Conservation (phyloP, 169 alveolate species). For the Cryptosporidium felis region DNA sequence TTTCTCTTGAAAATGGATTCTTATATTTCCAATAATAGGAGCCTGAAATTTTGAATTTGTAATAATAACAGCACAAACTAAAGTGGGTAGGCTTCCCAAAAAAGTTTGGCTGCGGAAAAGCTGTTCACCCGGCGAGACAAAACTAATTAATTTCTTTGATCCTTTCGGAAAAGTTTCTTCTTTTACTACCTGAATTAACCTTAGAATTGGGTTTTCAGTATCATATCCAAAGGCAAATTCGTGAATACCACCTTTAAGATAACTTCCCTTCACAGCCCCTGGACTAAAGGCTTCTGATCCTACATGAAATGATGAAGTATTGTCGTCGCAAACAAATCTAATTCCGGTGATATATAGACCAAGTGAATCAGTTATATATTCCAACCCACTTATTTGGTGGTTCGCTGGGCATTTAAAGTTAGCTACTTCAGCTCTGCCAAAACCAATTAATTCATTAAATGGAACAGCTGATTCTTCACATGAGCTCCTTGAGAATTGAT, state of each 20-base stretch:
- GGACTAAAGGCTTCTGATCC: conserved; percentile 29
- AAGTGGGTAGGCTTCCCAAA: conserved; percentile 36
- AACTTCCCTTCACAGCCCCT: not conserved
- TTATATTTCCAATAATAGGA: conserved; percentile 50
- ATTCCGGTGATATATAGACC: conserved; percentile 38
- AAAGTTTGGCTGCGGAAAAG: conserved; percentile 28
- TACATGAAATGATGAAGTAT: not conserved
- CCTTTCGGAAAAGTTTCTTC: conserved; percentile 50
- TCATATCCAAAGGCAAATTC: conserved; percentile 69
- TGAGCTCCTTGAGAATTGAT: not conserved
- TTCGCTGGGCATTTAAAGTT: conserved; percentile 18
- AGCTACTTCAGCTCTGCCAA: conserved; percentile 23
- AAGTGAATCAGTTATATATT: conserved; percentile 43
- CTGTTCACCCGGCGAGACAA: conserved; percentile 26
- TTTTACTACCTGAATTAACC: conserved; percentile 33
- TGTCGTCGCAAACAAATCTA: conserved; percentile 30
- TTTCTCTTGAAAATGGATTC: conserved; percentile 2
- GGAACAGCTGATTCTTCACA: conserved; percentile 50
- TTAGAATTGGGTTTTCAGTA: conserved; percentile 16
- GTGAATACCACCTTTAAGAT: conserved; percentile 29
- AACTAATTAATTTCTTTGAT: conserved; percentile 5
- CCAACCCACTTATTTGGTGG: conserved; percentile 3
- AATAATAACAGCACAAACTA: conserved; percentile 40
- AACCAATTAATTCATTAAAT: not conserved
- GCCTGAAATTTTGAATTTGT: conserved; percentile 2